A percentile compares a stretch with the other conserved stretches of the same genome.
Conservation (phyloP, 768 basidiomycete species). For the Hemileccinum impolitum region DNA sequence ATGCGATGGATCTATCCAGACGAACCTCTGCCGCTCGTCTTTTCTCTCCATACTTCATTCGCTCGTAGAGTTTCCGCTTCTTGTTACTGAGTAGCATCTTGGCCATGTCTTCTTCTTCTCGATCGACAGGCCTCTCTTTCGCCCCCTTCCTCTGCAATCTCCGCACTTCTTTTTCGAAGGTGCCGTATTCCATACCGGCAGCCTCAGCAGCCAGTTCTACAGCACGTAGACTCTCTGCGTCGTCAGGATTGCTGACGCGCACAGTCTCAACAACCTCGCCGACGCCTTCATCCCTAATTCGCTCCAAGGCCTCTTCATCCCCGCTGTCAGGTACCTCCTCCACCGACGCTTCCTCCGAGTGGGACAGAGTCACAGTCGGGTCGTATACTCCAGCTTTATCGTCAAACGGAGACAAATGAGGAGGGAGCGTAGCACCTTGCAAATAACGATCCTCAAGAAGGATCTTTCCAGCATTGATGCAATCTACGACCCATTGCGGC, state of each 20-base stretch:
- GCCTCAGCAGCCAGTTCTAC: conserved; percentile 93
- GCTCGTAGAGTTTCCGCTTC: conserved; percentile 89
- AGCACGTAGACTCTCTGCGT: conserved; percentile 69
- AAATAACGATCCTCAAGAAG: conserved; percentile 82
- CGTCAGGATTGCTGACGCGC: conserved; percentile 37
- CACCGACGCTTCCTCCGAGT: conserved; percentile 19
- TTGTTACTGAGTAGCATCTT: conserved; percentile 99
- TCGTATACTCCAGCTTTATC: conserved; percentile 76
- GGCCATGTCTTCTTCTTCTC: conserved; percentile 77
- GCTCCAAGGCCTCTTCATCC: conserved; percentile 24
- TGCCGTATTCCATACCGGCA: conserved; percentile 73
- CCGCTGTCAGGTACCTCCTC: conserved; percentile 32
- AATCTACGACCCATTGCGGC: conserved; percentile 98
- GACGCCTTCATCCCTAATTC: conserved; percentile 24
- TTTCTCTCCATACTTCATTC: conserved; percentile 83
- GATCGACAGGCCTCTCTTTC: conserved; percentile 35
- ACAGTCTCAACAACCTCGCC: conserved; percentile 28
- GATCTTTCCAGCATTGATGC: conserved; percentile 83
- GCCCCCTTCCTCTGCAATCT: conserved; percentile 48
- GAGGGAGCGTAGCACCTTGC: conserved; percentile 84
- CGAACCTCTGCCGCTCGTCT: conserved; percentile 78
- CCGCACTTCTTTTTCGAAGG: conserved; percentile 74
- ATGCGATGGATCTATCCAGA: conserved; percentile 6
- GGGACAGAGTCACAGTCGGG: conserved; percentile 41
- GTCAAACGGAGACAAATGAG: conserved; percentile 95